phyloP scores from a whole-genome alignment of 768 basidiomycete species.

The Russula sp. region DNA sequence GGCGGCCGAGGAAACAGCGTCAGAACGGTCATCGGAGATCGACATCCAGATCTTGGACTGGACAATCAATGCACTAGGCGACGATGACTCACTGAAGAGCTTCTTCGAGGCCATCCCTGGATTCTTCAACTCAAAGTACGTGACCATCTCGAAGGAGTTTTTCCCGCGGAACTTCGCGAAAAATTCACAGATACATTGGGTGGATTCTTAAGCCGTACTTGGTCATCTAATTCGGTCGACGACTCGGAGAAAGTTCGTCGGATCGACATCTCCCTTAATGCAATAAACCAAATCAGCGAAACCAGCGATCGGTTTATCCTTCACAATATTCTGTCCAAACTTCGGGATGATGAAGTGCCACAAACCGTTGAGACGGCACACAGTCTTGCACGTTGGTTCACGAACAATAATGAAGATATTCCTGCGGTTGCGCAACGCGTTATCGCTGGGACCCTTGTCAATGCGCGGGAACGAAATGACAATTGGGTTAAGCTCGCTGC shows the following conservation, averaged over 20 bases:
- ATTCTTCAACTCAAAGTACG: background rate
- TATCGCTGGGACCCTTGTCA: background rate
- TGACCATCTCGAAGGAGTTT: background rate
- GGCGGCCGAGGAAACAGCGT: background rate
- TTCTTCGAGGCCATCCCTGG: slow-evolving; percentile 8
- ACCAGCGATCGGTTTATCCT: background rate
- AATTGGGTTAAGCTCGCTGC: background rate
- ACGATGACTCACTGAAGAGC: background rate
- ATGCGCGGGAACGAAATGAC: background rate
- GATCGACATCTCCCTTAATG: background rate
- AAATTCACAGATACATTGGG: background rate
- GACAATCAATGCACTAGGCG: background rate
- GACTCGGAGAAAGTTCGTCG: background rate
- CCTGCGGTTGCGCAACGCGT: background rate
- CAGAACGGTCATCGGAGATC: background rate
- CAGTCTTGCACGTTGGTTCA: background rate
- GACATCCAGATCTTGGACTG: background rate
- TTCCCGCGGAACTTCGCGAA: accelerated
- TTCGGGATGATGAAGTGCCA: background rate
- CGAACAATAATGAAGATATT: accelerated
- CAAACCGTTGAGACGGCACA: background rate
- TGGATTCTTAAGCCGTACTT: background rate
- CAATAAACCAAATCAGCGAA: accelerated
- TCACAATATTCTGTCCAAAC: background rate
- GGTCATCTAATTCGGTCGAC: background rate